Base-by-base conservation (phyloP, 805 yeast genomes). In the Trichomonascus vanleenenianus region DNA sequence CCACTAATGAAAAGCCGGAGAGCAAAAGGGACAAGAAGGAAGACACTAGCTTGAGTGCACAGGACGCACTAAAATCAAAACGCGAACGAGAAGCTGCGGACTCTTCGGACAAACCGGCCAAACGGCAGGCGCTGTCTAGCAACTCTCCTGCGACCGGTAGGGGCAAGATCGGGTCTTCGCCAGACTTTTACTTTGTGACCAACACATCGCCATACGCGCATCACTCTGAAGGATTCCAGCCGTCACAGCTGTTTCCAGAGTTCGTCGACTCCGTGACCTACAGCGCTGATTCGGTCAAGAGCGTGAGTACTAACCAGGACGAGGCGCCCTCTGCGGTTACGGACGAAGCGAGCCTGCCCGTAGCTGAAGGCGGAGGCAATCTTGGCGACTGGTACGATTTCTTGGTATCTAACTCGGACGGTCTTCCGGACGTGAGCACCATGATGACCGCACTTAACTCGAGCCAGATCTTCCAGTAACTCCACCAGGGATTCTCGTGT, bases 191-290 rank as follows among this genome's bases (percentile, higher is more conserved):
- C 43, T 49, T 63, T 30, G 62, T 62, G 19, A 61, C 65, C 12
- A 56, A 55, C 35, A 50, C 64, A 11, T 51, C 62, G 7, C 58
- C 57, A 8, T 60, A 4, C 56, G 56, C 42, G 12, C 42, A 51
- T 11, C 72, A 73, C 54, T 64, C 68, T 45, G 77, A 73, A 43
- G 73, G 73, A 50, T 76, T 76, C 60, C 77, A 76, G 56, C 81
- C 81, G 14, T 68, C 78, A 12, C 80, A 75, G 50, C 66, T 76
- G 50, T 76, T 76, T 52, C 81, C 81, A 3, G 56, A 68, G 20
- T 31, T 37, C 15, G 25, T 25, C 30, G 15, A 37, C 40, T 6
- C 11, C 18, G 11, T 12, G 40, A 3, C 31, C n/a, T 27, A n/a
- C 40, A 15, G 8, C 27, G 27, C 27, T 8, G 20, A 22, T 4